phyloP scores from a whole-genome alignment of 1,284 basidiomycete species.

The Hortiboletus rubellus region DNA sequence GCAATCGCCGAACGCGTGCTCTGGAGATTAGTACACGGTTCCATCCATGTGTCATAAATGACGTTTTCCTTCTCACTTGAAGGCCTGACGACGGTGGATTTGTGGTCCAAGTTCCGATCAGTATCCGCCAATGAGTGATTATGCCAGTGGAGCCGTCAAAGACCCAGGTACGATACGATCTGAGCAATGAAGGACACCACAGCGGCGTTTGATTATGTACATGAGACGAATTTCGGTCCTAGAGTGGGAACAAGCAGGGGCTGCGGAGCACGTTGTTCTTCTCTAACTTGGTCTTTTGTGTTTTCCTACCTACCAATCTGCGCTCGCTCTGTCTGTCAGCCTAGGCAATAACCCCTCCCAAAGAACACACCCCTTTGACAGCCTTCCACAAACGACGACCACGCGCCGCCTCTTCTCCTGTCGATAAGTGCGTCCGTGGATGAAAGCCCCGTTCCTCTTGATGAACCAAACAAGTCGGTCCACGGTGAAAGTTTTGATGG shows the following conservation, averaged over 20 bases:
- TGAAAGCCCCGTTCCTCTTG: constrained; percentile 8
- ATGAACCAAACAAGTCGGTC: constrained; percentile 14
- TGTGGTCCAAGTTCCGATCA: constrained; percentile 21
- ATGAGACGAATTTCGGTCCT: constrained; percentile 14
- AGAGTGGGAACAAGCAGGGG: constrained; percentile 15
- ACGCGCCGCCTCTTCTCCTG: constrained; percentile 23
- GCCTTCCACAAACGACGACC: constrained; percentile 15
- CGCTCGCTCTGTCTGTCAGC: background rate
- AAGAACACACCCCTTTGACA: constrained; percentile 8
- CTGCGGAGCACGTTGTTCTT: constrained; percentile 3
- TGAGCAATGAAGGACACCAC: constrained; percentile 15
- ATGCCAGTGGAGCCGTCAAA: constrained; percentile 5
- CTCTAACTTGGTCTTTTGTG: constrained; percentile 2
- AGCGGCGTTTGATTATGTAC: constrained; percentile 14
- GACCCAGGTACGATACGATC: background rate
- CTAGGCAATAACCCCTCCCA: constrained; percentile 16
- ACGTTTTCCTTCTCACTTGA: constrained; percentile 16
- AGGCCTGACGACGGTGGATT: constrained; percentile 2
- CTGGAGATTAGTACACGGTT: constrained; percentile 3
- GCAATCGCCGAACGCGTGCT: constrained; percentile 14
- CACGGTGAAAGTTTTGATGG: background rate
- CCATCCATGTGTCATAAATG: constrained; percentile 14
- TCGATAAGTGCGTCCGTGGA: constrained; percentile 3
- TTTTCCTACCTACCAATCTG: constrained; percentile 3
- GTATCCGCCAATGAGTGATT: constrained; percentile 23